Conservation (phyloP, 768 basidiomycete species). For the Clitopilus hobsonii region DNA sequence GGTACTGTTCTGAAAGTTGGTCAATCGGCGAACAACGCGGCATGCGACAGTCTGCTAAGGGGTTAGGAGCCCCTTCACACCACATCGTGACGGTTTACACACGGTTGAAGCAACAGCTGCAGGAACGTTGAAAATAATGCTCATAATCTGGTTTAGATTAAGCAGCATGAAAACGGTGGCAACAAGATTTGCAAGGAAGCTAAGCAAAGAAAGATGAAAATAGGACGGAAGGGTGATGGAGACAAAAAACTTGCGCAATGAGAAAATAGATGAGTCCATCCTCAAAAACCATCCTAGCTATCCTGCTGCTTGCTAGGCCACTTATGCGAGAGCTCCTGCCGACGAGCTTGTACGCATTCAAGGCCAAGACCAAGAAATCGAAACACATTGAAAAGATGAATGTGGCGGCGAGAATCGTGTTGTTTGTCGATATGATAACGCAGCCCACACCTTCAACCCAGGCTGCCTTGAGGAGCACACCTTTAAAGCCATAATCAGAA, state of each 20-base stretch:
- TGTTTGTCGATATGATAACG: slow-evolving; percentile 55
- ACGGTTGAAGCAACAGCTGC: slow-evolving; percentile 53
- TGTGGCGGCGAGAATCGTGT: slow-evolving; percentile 58
- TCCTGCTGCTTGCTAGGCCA: slow-evolving; percentile 33
- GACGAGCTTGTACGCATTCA: slow-evolving; percentile 58
- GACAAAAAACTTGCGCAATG: slow-evolving; percentile 54
- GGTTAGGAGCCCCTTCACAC: background rate
- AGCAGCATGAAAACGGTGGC: slow-evolving; percentile 63
- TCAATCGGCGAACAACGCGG: slow-evolving; percentile 55
- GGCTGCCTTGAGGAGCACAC: slow-evolving; percentile 51
- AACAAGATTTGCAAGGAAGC: slow-evolving; percentile 38
- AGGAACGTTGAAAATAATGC: slow-evolving; percentile 60
- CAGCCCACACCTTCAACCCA: slow-evolving; percentile 50
- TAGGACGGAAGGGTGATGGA: slow-evolving; percentile 1
- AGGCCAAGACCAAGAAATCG: slow-evolving; percentile 53
- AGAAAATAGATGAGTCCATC: slow-evolving; percentile 76
- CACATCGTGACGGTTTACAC: slow-evolving; percentile 13
- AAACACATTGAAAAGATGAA: slow-evolving; percentile 79
- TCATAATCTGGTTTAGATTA: slow-evolving; percentile 64
- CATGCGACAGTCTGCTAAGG: slow-evolving; percentile 49
- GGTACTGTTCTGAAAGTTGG: slow-evolving; percentile 39
- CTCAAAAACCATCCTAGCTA: slow-evolving; percentile 61
- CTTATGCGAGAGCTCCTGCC: slow-evolving; percentile 16
- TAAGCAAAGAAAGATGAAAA: slow-evolving; percentile 10
- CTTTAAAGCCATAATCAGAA: slow-evolving; percentile 22